Percentiles rank a stretch among this genome's conserved stretches.
Conservation (phyloP, 1,139 yeast species). For the Candida gigantensis region DNA sequence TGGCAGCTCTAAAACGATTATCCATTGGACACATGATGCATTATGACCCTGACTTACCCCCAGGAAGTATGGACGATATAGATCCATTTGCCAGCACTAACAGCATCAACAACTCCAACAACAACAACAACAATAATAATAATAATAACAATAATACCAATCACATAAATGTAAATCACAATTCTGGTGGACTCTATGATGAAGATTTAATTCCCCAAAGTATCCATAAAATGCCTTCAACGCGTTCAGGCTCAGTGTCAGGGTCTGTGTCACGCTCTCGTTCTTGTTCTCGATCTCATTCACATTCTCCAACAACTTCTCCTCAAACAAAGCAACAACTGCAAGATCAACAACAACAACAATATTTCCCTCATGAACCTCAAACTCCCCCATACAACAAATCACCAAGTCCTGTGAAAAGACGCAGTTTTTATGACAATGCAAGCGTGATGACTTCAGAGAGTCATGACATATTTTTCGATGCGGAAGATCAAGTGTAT, state of each 20-base stretch:
- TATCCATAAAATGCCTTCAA: constrained; percentile 4
- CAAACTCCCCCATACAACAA: constrained; percentile 5
- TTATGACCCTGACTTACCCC: constrained; percentile 58
- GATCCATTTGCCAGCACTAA: constrained; percentile 17
- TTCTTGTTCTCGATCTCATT: constrained; percentile 7
- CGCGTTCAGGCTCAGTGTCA: constrained; percentile 4
- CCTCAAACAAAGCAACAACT: constrained; percentile 5
- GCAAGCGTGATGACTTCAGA: constrained; percentile 15
- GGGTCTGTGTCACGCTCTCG: no score
- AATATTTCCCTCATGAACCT: constrained; percentile 7
- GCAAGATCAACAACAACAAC: constrained; percentile 2
- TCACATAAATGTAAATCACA: background rate
- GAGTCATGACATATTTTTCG: constrained; percentile 24
- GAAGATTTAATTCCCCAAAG: constrained; percentile 13
- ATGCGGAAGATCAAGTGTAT: constrained; percentile 29
- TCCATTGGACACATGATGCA: constrained; percentile 52
- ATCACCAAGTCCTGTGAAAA: constrained; percentile 12
- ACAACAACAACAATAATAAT: constrained; percentile 1
- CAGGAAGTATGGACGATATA: constrained; percentile 31
- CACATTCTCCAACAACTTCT: constrained; percentile 10
- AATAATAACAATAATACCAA: background rate
- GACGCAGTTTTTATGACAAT: constrained; percentile 9
- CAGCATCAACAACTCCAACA: constrained; percentile 3
- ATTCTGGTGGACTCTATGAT: constrained; percentile 8
- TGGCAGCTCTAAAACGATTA: constrained; percentile 56